Percentiles rank a stretch among this genome's conserved stretches.
Evolutionary conservation across 768 basidiomycete genomes (phyloP).

Genomic region (Calocera cornea): DNA sequence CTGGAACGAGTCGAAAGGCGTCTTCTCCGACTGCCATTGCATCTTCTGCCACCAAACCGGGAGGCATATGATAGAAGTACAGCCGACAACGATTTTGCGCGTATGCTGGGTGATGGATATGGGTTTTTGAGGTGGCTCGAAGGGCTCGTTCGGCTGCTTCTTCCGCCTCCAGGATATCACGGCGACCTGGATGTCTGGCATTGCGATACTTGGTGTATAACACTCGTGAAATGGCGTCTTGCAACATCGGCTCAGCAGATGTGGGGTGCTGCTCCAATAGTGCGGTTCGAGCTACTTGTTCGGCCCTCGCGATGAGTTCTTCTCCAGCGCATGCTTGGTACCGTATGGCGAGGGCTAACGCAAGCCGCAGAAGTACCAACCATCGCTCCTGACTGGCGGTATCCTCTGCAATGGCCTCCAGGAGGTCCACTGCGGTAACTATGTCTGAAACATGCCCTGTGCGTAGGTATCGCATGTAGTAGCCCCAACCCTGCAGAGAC

Average conservation of each 20-base stretch:
- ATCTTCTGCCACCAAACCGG: not conserved
- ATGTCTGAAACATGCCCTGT: not conserved
- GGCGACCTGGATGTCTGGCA: not conserved
- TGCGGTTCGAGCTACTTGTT: not conserved
- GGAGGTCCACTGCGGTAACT: not conserved
- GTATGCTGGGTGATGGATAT: not conserved
- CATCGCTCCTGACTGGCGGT: not conserved
- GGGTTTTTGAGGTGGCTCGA: not conserved
- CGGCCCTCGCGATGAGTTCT: not conserved
- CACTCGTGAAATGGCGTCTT: not conserved
- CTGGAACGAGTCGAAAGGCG: not conserved
- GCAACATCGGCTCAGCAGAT: not conserved
- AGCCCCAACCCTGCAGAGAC: not conserved
- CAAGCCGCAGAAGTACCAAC: not conserved
- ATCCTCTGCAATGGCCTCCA: not conserved
- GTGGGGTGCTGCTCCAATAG: not conserved
- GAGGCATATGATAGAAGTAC: not conserved
- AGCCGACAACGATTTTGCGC: conserved; percentile 2
- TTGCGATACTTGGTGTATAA: not conserved
- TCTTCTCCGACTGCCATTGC: not conserved
- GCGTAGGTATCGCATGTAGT: not conserved
- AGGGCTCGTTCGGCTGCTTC: not conserved
- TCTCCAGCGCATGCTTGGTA: not conserved
- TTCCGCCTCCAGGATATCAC: not conserved
- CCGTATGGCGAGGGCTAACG: not conserved